phyloP scores from a whole-genome alignment of 257 asterid species.

The Nemophila menziesii region DNA sequence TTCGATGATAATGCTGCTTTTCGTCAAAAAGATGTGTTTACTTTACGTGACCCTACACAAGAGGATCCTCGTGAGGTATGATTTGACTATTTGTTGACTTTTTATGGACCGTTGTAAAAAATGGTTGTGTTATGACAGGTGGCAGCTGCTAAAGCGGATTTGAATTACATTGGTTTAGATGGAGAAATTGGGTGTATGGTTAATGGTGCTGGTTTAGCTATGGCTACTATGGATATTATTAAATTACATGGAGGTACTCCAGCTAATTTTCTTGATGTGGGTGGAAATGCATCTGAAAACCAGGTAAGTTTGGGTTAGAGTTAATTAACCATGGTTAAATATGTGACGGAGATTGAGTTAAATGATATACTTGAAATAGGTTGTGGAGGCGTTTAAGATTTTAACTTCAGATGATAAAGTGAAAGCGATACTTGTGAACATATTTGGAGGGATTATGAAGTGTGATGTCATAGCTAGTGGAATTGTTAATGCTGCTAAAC shows the following conservation, averaged over 20 bases:
- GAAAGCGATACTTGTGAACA: conserved; percentile 92
- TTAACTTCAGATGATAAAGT: conserved; percentile 95
- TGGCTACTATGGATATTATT: conserved; percentile 99
- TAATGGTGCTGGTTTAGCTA: conserved; percentile 98
- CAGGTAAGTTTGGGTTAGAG: conserved; percentile 43
- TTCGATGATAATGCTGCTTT: conserved; percentile 96
- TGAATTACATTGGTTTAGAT: conserved; percentile 94
- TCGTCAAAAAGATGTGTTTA: conserved; percentile 76
- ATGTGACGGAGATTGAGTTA: neutral
- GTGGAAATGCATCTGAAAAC: conserved; percentile 94
- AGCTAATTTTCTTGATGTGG: conserved; percentile 98
- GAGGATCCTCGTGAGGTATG: conserved; percentile 97
- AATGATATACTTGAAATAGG: conserved; percentile 45
- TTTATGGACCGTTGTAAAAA: neutral
- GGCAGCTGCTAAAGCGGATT: conserved; percentile 92
- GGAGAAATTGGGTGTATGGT: conserved; percentile 99
- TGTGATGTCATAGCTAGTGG: conserved; percentile 98
- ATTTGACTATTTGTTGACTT: neutral
- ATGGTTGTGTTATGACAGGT: conserved; percentile 34
- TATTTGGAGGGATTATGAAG: conserved; percentile 99
- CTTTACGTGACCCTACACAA: conserved; percentile 87
- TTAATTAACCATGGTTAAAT: too few relatives aligned
- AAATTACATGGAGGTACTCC: conserved; percentile 98
- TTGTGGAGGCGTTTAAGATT: conserved; percentile 96
- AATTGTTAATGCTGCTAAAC: conserved; percentile 95